Conservation (phyloP, 1,284 basidiomycete species). For the Rhodofomes roseus region DNA sequence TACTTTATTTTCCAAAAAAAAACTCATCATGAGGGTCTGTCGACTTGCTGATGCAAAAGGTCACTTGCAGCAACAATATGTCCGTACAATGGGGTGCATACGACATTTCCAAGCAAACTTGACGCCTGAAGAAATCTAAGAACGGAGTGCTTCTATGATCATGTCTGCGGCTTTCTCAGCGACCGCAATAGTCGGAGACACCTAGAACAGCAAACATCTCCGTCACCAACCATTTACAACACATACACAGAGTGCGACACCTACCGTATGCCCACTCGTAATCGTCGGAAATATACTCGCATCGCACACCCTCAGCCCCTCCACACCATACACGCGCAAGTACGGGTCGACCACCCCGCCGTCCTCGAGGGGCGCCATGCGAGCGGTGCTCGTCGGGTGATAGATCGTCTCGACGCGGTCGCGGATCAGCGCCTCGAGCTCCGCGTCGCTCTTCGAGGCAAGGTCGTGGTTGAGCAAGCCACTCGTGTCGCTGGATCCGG, state of each 20-base stretch:
- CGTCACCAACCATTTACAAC: neutral
- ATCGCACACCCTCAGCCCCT: constrained; percentile 52
- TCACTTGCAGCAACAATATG: no score
- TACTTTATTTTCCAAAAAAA: no score
- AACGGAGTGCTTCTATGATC: constrained; percentile 35
- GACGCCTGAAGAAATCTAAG: neutral
- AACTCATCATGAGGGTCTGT: no score
- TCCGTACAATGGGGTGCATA: no score
- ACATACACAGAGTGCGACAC: constrained; percentile 22
- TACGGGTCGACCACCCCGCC: constrained; percentile 37
- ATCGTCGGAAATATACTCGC: constrained; percentile 59
- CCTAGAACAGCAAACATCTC: constrained; percentile 40
- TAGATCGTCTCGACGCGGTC: constrained; percentile 54
- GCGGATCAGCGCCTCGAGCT: constrained; percentile 34
- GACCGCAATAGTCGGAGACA: constrained; percentile 52
- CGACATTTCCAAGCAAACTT: no score
- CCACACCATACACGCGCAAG: constrained; percentile 35
- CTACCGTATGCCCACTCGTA: constrained; percentile 59
- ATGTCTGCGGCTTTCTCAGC: constrained; percentile 65
- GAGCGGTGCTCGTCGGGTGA: constrained; percentile 54
- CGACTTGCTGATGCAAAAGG: no score
- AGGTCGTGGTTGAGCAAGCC: constrained; percentile 25
- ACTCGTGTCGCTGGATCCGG: constrained; percentile 17
- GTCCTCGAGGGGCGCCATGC: constrained; percentile 49
- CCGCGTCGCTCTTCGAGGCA: constrained; percentile 25